These are phyloP conservation scores for Ottelia alismoides DNA, from an alignment of 106 monocot genomes.

Conservation along the genomic window DNA sequence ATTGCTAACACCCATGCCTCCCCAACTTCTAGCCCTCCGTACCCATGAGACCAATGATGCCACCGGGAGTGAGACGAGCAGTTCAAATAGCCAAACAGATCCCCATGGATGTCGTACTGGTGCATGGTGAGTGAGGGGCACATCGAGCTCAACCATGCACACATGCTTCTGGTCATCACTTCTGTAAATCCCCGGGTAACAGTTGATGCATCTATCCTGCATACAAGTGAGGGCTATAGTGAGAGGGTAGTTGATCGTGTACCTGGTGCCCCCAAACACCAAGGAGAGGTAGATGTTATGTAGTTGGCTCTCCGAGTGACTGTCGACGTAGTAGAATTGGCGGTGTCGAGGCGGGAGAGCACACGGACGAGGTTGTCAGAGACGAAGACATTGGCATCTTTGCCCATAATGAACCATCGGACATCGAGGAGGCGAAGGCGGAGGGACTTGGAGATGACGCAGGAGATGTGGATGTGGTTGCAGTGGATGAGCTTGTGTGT, in stretches of 20 bases:
- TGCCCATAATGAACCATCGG: constrained; percentile 88
- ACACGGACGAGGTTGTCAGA: constrained; percentile 57
- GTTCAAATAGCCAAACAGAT: constrained; percentile 53
- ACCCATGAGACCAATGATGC: constrained; percentile 62
- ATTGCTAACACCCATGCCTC: too few species aligned
- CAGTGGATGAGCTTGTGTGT: constrained; percentile 36
- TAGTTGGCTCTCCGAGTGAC: constrained; percentile 71
- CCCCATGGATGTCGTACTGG: constrained; percentile 67
- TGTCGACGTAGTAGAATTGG: constrained; percentile 64
- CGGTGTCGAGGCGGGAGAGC: constrained; percentile 61
- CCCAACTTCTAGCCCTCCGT: too few species aligned
- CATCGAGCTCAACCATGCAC: constrained; percentile 61
- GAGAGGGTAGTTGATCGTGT: constrained; percentile 55
- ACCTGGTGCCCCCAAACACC: constrained; percentile 85
- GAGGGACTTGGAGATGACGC: constrained; percentile 41
- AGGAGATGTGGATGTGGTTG: constrained; percentile 63
- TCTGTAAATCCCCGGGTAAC: constrained; percentile 45
- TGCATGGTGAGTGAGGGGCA: constrained; percentile 64
- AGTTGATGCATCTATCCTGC: constrained; percentile 46
- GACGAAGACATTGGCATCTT: constrained; percentile 92
- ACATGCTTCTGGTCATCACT: constrained; percentile 62
- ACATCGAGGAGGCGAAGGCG: constrained; percentile 5
- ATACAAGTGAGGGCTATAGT: constrained; percentile 28
- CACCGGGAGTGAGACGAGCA: constrained; percentile 72
- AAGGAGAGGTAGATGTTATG: constrained; percentile 64